Base-by-base conservation (phyloP, 768 basidiomycete genomes). In the Lactifluus echinatus region DNA sequence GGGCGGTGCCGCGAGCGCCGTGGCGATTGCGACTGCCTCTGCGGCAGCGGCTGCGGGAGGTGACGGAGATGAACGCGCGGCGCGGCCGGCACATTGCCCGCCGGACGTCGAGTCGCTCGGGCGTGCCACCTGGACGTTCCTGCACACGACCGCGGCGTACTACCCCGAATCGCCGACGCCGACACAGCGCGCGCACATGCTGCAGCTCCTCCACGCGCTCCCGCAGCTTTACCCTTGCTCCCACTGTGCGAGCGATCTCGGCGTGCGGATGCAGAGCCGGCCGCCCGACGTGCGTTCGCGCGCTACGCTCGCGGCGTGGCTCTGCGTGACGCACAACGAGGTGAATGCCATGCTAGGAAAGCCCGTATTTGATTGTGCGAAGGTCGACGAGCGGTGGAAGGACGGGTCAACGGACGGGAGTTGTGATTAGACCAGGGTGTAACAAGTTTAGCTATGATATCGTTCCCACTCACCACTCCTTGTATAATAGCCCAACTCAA, bases 91-190 rank as follows among this genome's bases (percentile, higher is more conserved):
- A 4, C 76, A 88, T 55, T 98, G 95, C 67, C 95, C 95, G 12
- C 85, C 93, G 0, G 94, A 97, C 70, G 85, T 85, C 44, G 91
- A 93, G 67, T 77, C 83, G 57, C 84, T 98, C 48, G 95, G 95
- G 2, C 83, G 84, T 48, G 87, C 94, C 44, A 95, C 95, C 1
- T 97, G 95, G 95, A 87, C 93, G 15, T 98, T 98, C 79, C 76
- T 98, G 31, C 95, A 97, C 67, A 85, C 93, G 8, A 87, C 95
- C 5, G 94, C 93, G 0, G 92, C 95, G 21, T 96, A 97, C 71
- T 98, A 93, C 72, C 93, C 95, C 26, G 82, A 85, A n/a, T 71
- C 74, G 15, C 91, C 95, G 0, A 81, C 85, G 0, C 76, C 83
- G 1, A 73, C 74, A 6, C 91, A 95, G 64, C 85, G 88, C 56